Evolutionary conservation across 2,329 filamentous ascomycete genomes (phyloP).

Genomic region (Fusarium sp.): DNA sequence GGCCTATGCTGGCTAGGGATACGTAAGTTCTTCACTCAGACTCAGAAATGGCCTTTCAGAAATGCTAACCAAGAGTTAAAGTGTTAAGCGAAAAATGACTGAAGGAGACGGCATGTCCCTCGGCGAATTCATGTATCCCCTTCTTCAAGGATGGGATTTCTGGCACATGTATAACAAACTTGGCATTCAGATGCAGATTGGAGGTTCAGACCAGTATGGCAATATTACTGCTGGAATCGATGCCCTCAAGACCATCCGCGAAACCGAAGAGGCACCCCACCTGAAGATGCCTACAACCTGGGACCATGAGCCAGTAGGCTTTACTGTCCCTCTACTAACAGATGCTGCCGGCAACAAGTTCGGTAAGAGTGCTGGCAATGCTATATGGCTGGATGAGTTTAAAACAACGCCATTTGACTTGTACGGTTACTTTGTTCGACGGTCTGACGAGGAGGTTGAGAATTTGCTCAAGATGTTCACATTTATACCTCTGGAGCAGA

Average conservation of each 20-base stretch:
- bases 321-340: conserved; percentile 91
- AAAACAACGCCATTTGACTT: conserved; percentile 87
- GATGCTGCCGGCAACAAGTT: conserved; percentile 90
- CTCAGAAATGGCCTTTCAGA: neutral
- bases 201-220: conserved; percentile 94
- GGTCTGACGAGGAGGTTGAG: conserved; percentile 84
- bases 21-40: conserved; percentile 69
- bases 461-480: conserved; percentile 89
- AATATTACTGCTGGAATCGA: conserved; percentile 95
- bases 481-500: conserved; percentile 80
- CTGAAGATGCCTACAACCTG: conserved; percentile 56
- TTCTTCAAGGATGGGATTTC: conserved; percentile 97
- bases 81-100: conserved; percentile 84
- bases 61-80: conserved; percentile 43
- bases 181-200: conserved; percentile 86
- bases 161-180: conserved; percentile 82
- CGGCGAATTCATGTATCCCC: conserved; percentile 91
- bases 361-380: conserved; percentile 94
- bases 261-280: conserved; percentile 62
- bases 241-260: conserved; percentile 80
- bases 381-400: conserved; percentile 88
- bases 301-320: conserved; percentile 76
- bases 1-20: conserved; percentile 88
- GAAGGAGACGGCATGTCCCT: conserved; percentile 93
- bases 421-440: conserved; percentile 90